These are phyloP conservation scores for Arthrocladium fulminans DNA, from an alignment of 2,329 filamentous ascomycete species.

Conservation along the genomic window DNA sequence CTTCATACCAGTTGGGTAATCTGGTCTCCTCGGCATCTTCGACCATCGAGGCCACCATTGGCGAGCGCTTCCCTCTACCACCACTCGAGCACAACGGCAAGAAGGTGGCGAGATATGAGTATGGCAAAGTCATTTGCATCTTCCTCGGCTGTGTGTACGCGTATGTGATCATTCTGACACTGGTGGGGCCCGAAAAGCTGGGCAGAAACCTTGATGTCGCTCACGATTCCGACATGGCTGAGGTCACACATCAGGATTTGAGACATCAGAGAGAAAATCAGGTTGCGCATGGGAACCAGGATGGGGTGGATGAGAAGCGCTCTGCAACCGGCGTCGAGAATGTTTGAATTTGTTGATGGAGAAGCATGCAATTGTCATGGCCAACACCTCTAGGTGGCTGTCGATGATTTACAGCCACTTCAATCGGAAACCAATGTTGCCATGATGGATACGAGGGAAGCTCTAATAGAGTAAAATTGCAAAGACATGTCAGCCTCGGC, in stretches of 20 bases:
- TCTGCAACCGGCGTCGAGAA: conserved; percentile 11
- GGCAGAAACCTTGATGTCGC: conserved; percentile 40
- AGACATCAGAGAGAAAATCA: conserved; percentile 11
- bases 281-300: conserved; percentile 11
- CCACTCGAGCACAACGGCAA: conserved; percentile 34
- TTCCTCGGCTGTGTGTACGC: conserved; percentile 79
- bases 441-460: too few relatives aligned
- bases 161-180: conserved; percentile 46
- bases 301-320: conserved; percentile 15
- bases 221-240: conserved; percentile 39
- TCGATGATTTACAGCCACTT: too few relatives aligned
- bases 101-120: conserved; percentile 51
- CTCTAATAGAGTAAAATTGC: too few relatives aligned
- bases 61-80: conserved; percentile 63
- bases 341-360: conserved; percentile 2
- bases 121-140: conserved; percentile 78
- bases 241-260: conserved; percentile 26
- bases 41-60: conserved; percentile 68
- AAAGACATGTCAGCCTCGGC: too few relatives aligned
- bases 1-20: conserved; percentile 56
- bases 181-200: conserved; percentile 41
- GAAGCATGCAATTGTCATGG: too few relatives aligned
- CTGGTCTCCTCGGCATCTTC: conserved; percentile 54
- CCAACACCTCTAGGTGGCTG: too few relatives aligned
- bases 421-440: too few relatives aligned